A percentile compares a stretch with the other conserved stretches of the same genome.
Evolutionary conservation across 257 asterid genomes (phyloP).

Genomic region (Prunella vulgaris): DNA sequence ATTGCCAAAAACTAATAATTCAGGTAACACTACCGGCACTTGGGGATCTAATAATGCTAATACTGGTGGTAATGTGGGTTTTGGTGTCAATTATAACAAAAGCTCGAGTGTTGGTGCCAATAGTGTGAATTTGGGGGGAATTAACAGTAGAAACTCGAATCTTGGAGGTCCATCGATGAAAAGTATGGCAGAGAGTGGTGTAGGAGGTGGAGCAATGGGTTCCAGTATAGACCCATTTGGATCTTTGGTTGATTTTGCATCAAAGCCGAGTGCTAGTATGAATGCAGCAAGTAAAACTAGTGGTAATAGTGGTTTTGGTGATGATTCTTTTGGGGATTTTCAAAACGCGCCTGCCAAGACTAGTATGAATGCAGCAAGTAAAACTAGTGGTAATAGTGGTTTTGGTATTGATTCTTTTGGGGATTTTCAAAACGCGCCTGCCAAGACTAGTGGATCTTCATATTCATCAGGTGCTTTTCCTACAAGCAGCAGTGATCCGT

Average conservation of each 20-base stretch:
- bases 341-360: constrained; percentile 52
- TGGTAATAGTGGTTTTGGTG: constrained; percentile 31
- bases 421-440: constrained; percentile 49
- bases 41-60: constrained; percentile 39
- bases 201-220: constrained; percentile 44
- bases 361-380: constrained; percentile 41
- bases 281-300: constrained; percentile 40
- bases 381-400: constrained; percentile 35
- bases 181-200: constrained; percentile 52
- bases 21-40: constrained; percentile 29
- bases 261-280: constrained; percentile 43
- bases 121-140: constrained; percentile 43
- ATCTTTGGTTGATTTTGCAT: constrained; percentile 63
- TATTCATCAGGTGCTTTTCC: constrained; percentile 32
- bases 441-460: constrained; percentile 38
- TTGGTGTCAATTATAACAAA: constrained; percentile 18
- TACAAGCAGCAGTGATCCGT: constrained; percentile 34
- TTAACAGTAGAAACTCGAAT: constrained; percentile 34
- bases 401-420: constrained; percentile 49
- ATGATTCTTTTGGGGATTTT: constrained; percentile 54
- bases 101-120: constrained; percentile 30
- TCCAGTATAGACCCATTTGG: constrained; percentile 72
- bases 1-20: constrained; percentile 51
- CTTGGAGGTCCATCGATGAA: constrained; percentile 54
- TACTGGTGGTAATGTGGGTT: constrained; percentile 37